Conservation (phyloP, 331 rosid species). For the Telfairia occidentalis region DNA sequence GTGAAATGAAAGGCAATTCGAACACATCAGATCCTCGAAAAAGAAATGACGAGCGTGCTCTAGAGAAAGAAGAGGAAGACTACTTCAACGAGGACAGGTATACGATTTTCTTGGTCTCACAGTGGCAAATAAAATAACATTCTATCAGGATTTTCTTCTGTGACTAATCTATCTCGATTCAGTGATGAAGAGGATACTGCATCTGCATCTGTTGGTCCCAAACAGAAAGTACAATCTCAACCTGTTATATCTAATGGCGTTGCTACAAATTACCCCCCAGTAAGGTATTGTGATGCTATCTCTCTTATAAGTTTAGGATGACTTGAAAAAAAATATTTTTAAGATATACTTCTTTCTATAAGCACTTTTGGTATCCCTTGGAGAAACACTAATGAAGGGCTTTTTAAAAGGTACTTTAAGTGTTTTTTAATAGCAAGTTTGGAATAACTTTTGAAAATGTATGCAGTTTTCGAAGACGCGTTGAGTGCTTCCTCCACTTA, state of each 20-base stretch:
- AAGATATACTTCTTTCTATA: neutral
- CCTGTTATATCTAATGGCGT: constrained; percentile 60
- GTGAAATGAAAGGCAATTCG: constrained; percentile 39
- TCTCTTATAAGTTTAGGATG: neutral
- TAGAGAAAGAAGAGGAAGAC: constrained; percentile 82
- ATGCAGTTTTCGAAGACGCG: neutral
- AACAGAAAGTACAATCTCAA: constrained; percentile 37
- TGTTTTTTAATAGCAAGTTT: neutral
- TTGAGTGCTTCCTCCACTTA: neutral
- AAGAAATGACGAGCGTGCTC: constrained; percentile 70
- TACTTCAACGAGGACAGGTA: constrained; percentile 92
- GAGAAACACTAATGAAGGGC: neutral
- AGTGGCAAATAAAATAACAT: neutral
- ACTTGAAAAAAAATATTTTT: too few relatives aligned
- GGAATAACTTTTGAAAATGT: neutral
- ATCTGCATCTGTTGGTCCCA: constrained; percentile 39
- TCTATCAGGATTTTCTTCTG: neutral
- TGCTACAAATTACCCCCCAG: constrained; percentile 34
- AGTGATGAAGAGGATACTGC: constrained; percentile 88
- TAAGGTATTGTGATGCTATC: constrained; percentile 35
- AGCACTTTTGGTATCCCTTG: neutral
- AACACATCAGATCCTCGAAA: constrained; percentile 50
- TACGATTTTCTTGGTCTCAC: neutral
- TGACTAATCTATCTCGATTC: constrained; percentile 16
- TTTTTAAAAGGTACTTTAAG: neutral